phyloP scores from a whole-genome alignment of 169 alveolate genomes.

The Perkinsus marinus region DNA sequence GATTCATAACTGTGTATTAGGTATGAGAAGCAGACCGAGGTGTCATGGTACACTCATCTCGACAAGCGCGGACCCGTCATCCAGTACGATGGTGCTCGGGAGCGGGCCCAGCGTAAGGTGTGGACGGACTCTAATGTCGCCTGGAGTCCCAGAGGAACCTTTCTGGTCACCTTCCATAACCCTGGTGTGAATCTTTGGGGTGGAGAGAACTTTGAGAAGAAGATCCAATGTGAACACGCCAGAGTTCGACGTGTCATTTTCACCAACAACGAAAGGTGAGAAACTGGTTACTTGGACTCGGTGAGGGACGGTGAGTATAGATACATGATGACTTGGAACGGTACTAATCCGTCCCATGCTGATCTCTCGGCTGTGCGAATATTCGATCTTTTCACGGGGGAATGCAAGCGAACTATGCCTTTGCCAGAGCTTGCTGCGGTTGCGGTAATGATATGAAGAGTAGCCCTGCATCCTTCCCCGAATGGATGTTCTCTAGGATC shows the following conservation, averaged over 20 bases:
- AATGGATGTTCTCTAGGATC: slow-evolving; percentile 14
- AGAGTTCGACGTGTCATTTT: slow-evolving; percentile 22
- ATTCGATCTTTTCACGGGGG: slow-evolving; percentile 28
- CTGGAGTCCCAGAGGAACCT: slow-evolving; percentile 36
- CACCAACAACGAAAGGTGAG: slow-evolving; percentile 17
- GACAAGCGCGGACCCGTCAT: slow-evolving; percentile 21
- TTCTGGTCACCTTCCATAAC: slow-evolving; percentile 27
- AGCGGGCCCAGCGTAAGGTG: slow-evolving; percentile 17
- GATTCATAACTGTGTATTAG: not conserved
- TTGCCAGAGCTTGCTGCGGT: not conserved
- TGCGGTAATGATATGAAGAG: not conserved
- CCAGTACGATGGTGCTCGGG: slow-evolving; percentile 26
- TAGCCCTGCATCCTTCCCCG: not conserved
- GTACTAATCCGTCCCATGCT: slow-evolving; percentile 19
- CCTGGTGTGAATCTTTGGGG: slow-evolving; percentile 36
- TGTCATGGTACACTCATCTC: slow-evolving; percentile 17
- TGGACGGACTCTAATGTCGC: slow-evolving; percentile 29
- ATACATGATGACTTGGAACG: slow-evolving; percentile 27
- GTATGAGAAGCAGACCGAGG: slow-evolving; percentile 23
- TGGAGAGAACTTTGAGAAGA: slow-evolving; percentile 32
- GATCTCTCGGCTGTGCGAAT: slow-evolving; percentile 20
- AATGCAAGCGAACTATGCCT: slow-evolving; percentile 16
- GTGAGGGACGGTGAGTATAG: not conserved
- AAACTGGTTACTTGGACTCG: not conserved
- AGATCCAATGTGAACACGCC: slow-evolving; percentile 23